Evolutionary conservation across 2,329 filamentous ascomycete genomes (phyloP), one percentile per base, ranked within the genome.

Genomic region (Penicillium sp.): DNA sequence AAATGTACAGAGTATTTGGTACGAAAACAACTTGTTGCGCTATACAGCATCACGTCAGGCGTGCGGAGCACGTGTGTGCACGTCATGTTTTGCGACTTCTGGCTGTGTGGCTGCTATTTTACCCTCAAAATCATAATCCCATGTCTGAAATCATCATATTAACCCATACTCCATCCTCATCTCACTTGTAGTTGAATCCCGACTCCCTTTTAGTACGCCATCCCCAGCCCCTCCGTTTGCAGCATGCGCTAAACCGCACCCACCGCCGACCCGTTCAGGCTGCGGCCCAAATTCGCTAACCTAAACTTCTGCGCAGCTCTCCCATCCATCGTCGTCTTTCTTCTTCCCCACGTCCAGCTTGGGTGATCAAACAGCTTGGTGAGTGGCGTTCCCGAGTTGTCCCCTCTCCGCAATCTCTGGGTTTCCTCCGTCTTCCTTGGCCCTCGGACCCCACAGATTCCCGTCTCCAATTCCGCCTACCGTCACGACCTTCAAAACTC

Each of bases 381-480:
- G 47, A 52, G 51, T 54, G 29, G 39, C 36, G 15, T 18, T 20
- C 15, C 31, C 6, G 12, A 23, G 28, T 25, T 37, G 29, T 31
- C 10, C 32, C 22, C 35, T 23, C 15, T 23, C 15, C 17, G 8
- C 14, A 17, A 29, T 52, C 39, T 51, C 17, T 31, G 37, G 11
- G 43, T 38, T 52, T 49, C 42, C 43, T 35, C 45, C 30, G 29
- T 37, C 36, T 52, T 49, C 43, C 38, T 34, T 39, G 32, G 39
- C 30, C 35, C 32, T 33, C 37, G 37, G 36, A 41, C 50, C 49
- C 48, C 50, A 50, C 50, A 53, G 45, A 45, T 34, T 22, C 18
- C 34, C 38, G 41, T 47, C 51, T 52, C 48, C 50, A 55, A 52
- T 51, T 54, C 43, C 48, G 48, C 41, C 35, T 42, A 28, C 34